These are phyloP conservation scores for Amoebophrya sp. DNA, from an alignment of 169 alveolate species.

Conservation along the genomic window DNA sequence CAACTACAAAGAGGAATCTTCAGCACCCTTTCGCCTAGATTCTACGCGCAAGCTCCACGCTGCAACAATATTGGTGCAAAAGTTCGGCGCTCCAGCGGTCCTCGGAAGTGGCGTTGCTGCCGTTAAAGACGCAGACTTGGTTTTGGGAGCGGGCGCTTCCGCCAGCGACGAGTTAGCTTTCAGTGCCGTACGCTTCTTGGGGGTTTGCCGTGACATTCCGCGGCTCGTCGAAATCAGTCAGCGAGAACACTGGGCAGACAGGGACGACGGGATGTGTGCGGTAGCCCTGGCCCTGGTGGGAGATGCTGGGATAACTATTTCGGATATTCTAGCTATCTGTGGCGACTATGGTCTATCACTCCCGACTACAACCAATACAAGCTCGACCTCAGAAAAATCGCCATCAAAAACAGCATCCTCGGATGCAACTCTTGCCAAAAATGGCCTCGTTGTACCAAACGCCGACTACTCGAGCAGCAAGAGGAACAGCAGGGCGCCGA, in stretches of 20 bases:
- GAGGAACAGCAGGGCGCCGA: too few relatives aligned
- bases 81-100: not conserved
- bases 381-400: too few relatives aligned
- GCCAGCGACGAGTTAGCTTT: conserved; percentile 5
- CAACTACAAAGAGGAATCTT: not conserved
- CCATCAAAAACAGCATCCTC: too few relatives aligned
- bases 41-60: not conserved
- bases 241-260: not conserved
- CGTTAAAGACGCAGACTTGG: not conserved
- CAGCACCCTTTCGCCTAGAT: not conserved
- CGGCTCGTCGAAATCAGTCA: not conserved
- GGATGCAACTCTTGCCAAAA: not conserved
- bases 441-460: not conserved
- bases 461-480: not conserved
- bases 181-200: not conserved
- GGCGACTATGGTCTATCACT: too few relatives aligned
- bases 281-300: not conserved
- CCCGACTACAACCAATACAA: too few relatives aligned
- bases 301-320: not conserved
- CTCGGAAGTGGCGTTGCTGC: not conserved
- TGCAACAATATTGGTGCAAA: not conserved
- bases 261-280: not conserved
- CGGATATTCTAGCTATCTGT: too few relatives aligned
- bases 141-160: not conserved
- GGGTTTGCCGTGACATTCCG: not conserved